Evolutionary conservation across 1,284 basidiomycete species (phyloP), one percentile per base, ranked within the genome.

Genomic region (Malassezia dermatis): DNA sequence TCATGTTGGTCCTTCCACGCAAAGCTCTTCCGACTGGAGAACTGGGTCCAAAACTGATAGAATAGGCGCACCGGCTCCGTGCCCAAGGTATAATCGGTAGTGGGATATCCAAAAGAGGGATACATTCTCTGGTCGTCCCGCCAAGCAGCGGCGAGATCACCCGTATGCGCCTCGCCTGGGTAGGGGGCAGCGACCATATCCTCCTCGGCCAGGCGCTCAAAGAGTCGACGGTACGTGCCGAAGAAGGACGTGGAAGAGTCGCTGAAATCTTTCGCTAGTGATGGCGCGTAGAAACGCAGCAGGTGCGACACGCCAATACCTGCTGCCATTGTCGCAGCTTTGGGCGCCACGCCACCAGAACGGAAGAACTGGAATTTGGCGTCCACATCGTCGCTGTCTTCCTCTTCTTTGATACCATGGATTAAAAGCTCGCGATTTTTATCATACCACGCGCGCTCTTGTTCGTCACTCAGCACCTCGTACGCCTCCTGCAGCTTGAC

Each of bases 361-460:
- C 83, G 81, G 60, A 94, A 86, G 65, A 90, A 86, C 59, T 90
- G 84, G 65, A 88, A 88, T 4, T 55, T 53, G 13, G 55, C 60
- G 39, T 63, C 58, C 15, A 53, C 48, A 40, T 62, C 66, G 15
- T 67, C 63, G 6, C 66, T 60, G 34, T 68, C 66, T n/a, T 67
- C 48, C 39, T 65, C 65, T 4, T 62, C 62, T 2, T 58, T 60
- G 2, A 56, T 62, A 21, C 66, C 69, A n/a, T 61, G 57, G 41
- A 72, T 52, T 48, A 75, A 57, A n/a, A 86, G 85, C 30, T 88
- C 85, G 42, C 87, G 82, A 75, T 96, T 91, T n/a, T 84, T 84
- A 75, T 98, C 93, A 75, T 98, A 98, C 88, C 91, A 98, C 39
- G 93, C 90, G 60, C 93, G 80, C 80, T 98, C 91, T 31, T 60